Percentiles rank a stretch among this genome's conserved stretches.
phyloP scores from a whole-genome alignment of 495 filamentous ascomycete genomes.

The Aspergillus coremiiformis region DNA sequence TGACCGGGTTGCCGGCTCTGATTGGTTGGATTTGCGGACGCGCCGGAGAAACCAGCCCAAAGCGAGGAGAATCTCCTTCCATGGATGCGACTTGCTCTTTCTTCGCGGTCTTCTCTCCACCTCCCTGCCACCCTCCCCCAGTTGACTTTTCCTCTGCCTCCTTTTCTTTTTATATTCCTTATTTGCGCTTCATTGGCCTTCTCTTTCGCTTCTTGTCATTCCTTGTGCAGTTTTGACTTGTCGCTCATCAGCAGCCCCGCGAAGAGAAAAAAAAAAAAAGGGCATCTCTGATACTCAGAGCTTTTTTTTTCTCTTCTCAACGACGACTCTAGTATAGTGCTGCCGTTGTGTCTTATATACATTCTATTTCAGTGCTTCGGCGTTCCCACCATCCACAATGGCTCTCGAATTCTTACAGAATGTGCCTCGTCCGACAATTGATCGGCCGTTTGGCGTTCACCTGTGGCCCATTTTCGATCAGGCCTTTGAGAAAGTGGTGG shows the following conservation, averaged over 20 bases:
- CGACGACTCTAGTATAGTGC: neutral
- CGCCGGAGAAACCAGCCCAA: conserved; percentile 19
- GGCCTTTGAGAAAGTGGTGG: conserved; percentile 63
- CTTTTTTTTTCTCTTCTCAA: neutral
- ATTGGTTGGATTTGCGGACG: conserved; percentile 24
- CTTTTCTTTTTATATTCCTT: conserved; percentile 10
- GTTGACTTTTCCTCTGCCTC: conserved; percentile 3
- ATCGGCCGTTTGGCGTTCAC: conserved; percentile 84
- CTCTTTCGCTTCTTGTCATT: conserved; percentile 17
- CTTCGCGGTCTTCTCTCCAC: conserved; percentile 18
- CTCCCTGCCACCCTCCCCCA: conserved; percentile 13
- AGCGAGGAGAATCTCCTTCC: conserved; percentile 9
- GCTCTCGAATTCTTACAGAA: conserved; percentile 53
- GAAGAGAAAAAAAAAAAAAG: conserved; percentile 7
- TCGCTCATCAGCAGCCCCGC: conserved; percentile 5
- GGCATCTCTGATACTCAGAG: neutral
- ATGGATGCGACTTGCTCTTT: conserved; percentile 3
- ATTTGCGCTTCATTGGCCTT: neutral
- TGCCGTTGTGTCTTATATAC: neutral
- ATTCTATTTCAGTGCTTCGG: neutral
- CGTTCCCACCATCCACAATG: conserved; percentile 18
- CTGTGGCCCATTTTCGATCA: conserved; percentile 94
- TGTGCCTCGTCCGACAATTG: conserved; percentile 69
- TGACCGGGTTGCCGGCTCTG: conserved; percentile 21
- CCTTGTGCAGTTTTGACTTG: conserved; percentile 9